phyloP scores from a whole-genome alignment of 495 filamentous ascomycete species.

The Cudoniella acicularis region DNA sequence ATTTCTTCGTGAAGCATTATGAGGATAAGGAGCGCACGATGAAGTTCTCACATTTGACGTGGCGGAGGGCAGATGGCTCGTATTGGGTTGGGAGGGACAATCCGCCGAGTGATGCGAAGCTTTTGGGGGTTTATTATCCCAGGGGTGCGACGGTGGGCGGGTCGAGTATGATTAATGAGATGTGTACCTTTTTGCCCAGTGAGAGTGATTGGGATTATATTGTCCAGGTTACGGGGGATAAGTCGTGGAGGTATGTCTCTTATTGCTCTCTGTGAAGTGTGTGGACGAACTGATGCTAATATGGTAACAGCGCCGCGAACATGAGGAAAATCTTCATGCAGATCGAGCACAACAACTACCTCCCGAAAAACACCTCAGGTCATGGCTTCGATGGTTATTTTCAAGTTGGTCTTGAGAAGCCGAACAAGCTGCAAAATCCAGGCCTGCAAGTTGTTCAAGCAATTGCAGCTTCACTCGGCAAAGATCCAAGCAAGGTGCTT shows the following conservation, averaged over 20 bases:
- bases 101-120: constrained; percentile 35
- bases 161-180: constrained; percentile 41
- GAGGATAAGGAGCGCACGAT: constrained; percentile 33
- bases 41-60: constrained; percentile 40
- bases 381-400: constrained; percentile 53
- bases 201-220: constrained; percentile 43
- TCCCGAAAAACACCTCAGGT: constrained; percentile 20
- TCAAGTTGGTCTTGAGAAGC: constrained; percentile 38
- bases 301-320: constrained; percentile 26
- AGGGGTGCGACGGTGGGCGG: constrained; percentile 43
- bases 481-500: constrained; percentile 29
- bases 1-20: constrained; percentile 38
- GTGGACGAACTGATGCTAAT: not conserved
- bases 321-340: constrained; percentile 42
- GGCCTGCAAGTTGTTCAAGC: not conserved
- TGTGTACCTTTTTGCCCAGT: constrained; percentile 39
- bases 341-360: constrained; percentile 22
- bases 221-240: constrained; percentile 35
- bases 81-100: constrained; percentile 34
- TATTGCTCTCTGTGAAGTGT: too few relatives aligned
- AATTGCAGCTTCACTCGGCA: constrained; percentile 30
- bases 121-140: constrained; percentile 41
- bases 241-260: constrained; percentile 30
- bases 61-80: constrained; percentile 35
- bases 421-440: constrained; percentile 9